Evolutionary conservation across 768 basidiomycete species (phyloP).

Genomic region (Tephrocybe sp.): DNA sequence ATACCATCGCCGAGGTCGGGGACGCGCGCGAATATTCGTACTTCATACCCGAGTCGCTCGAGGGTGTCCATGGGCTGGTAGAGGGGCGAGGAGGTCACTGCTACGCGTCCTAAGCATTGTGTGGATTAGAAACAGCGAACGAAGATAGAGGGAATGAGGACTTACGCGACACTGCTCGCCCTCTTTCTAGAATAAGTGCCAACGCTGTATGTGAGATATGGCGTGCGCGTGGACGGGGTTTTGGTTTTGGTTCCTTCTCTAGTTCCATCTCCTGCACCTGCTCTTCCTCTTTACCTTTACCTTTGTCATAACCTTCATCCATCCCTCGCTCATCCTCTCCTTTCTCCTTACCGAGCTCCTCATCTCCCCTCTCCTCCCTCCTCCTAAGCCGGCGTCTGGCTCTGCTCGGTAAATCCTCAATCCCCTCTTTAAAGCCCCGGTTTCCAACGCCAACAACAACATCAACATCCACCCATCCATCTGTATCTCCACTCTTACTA

Average conservation of each 20-base stretch:
- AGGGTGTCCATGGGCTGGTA: slow-evolving; percentile 81
- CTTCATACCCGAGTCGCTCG: slow-evolving; percentile 72
- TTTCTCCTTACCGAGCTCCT: too few relatives aligned
- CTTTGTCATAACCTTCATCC: background rate
- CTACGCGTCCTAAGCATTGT: slow-evolving; percentile 47
- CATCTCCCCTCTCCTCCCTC: too few relatives aligned
- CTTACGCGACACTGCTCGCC: slow-evolving; percentile 66
- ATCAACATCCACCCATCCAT: too few relatives aligned
- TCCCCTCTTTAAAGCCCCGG: too few relatives aligned
- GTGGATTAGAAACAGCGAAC: background rate
- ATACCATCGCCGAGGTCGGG: slow-evolving; percentile 66
- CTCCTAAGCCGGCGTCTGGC: too few relatives aligned
- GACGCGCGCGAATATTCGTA: slow-evolving; percentile 68
- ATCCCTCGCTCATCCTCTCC: background rate
- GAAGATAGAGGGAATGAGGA: slow-evolving; percentile 6
- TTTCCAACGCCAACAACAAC: too few relatives aligned
- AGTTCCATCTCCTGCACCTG: background rate
- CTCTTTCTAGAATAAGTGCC: slow-evolving; percentile 78
- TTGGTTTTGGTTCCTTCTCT: background rate
- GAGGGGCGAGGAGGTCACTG: slow-evolving; percentile 80
- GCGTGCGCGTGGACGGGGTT: slow-evolving; percentile 10
- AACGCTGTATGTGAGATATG: slow-evolving; percentile 79
- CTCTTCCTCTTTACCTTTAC: background rate
- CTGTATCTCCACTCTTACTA: background rate
- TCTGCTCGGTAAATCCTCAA: too few relatives aligned